phyloP scores from a whole-genome alignment of 2,329 filamentous ascomycete genomes.

The Exophiala oligosperma region DNA sequence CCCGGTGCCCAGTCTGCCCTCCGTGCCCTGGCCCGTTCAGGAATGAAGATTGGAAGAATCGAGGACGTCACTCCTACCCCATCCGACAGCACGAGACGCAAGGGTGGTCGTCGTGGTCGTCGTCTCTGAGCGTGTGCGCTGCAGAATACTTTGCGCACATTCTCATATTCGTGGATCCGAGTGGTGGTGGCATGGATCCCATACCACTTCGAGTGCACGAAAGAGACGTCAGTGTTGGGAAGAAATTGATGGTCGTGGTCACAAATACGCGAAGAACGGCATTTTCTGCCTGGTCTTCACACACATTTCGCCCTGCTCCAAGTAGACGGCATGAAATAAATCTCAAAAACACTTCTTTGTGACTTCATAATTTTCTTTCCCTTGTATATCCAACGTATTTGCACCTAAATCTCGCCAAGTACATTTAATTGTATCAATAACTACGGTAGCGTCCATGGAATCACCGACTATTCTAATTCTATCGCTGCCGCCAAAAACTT shows the following conservation, averaged over 20 bases:
- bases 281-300: slow-evolving; percentile 52
- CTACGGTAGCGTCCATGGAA: background rate
- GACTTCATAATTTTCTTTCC: slow-evolving; percentile 3
- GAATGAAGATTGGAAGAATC: slow-evolving; percentile 99
- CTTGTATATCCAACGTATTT: background rate
- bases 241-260: slow-evolving; percentile 1
- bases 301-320: background rate
- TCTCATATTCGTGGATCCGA: background rate
- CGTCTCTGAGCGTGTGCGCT: slow-evolving; percentile 75
- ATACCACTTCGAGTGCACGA: slow-evolving; percentile 39
- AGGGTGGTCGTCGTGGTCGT: slow-evolving; percentile 99
- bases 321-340: slow-evolving; percentile 9
- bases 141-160: background rate
- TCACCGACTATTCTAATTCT: slow-evolving; percentile 44
- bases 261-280: slow-evolving; percentile 57
- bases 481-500: slow-evolving; percentile 46
- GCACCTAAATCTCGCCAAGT: background rate
- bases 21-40: slow-evolving; percentile 95
- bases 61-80: slow-evolving; percentile 99
- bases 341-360: background rate
- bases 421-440: background rate
- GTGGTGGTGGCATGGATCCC: no score
- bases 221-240: slow-evolving; percentile 30
- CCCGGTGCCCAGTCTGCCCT: slow-evolving; percentile 99
- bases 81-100: slow-evolving; percentile 98